Base-by-base conservation (phyloP, 2,329 filamentous ascomycete genomes). In the Ophiostoma ips region DNA sequence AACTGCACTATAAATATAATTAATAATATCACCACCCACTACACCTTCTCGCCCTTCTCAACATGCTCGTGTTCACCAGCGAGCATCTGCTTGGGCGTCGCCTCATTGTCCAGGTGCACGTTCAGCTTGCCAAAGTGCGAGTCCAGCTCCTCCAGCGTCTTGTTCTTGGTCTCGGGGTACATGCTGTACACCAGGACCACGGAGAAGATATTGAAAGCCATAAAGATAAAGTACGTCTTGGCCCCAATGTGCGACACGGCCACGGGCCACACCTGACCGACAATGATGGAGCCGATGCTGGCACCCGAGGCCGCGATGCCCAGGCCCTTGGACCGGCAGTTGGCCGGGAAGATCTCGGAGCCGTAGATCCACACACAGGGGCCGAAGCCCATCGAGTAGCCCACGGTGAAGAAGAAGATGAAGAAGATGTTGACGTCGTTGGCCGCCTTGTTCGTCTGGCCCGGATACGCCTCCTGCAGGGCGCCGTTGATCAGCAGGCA, bases 101-200 rank as follows among this genome's bases (percentile, higher is more conserved):
- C 58, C 50, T 58, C 57, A 5, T 28, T 38, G 45, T 57, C 56
- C 4, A 56, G 53, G 49, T 58, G 55, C 10, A 59, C 48, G 44
- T 58, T 58, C 34, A 57, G 53, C 51, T 55, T 57, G 37, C 58
- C 58, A 51, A 59, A 59, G 49, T 59, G 58, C 48, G 57, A 55
- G 49, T 59, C 58, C 13, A 59, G 55, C 51, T 56, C 55, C 48
- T 56, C 55, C 16, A 56, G 50, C 2, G 75, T 75, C 62, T 69
- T 68, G 50, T 62, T 37, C 47, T 53, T 54, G 5, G 55, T 56
- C 51, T 56, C 55, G 12, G 55, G 55, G 51, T 57, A 59, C 49
- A 50, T 56, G 2, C 51, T 19, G 45, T 58, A 59, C 6, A 59
- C 56, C 10, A 58, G 53, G 11, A 58, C 41, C 5, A 52, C 48